Evolutionary conservation across 148 eudicot genomes (phyloP), one percentile per base, ranked within the genome.

Genomic region (Beta vulgaris): DNA sequence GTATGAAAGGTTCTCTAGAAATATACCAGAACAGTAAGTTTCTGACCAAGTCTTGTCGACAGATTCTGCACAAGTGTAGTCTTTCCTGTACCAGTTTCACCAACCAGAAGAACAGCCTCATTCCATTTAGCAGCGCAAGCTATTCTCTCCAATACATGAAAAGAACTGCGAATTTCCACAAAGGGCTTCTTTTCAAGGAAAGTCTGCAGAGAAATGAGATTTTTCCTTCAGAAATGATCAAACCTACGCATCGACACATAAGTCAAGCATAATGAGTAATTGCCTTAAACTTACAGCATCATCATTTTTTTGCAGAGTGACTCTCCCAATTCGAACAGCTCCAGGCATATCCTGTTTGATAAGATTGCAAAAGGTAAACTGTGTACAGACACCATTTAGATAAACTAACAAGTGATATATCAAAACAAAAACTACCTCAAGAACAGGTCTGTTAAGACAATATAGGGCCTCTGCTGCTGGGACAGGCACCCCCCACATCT

Each of bases 21-120:
- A 86, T 85, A 76, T 95, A 95, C 98, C 97, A 95, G 74, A 72
- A 95, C 99, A 44, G 91, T 95, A 39, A 95, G 96, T 81, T 87
- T 95, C 73, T 88, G 91, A 79, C 93, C 97, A 78, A 92, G 87
- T 81, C 89, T 87, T 60, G 72, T 51, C 19, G 99, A 91, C 77
- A 92, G 82, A 80, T 79, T 89, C 88, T 95, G 99, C 49, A 95
- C 98, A 70, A 95, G 92, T 37, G 99, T 95, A 70, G 99, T 95
- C 82, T 95, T 95, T 67, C 99, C 99, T 44, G 99, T 92, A 71
- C 99, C 99, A 79, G 99, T 95, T 83, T 95, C 99, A 78, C 99
- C 99, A 73, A 95, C 99, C 81, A 95, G 81, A 37, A 95, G 93
- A 76, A 92, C 88, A 75, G 99, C 93, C 85, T 95, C 99, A 48